phyloP scores from a whole-genome alignment of 2,329 filamentous ascomycete genomes.

The Bertia moriformis region DNA sequence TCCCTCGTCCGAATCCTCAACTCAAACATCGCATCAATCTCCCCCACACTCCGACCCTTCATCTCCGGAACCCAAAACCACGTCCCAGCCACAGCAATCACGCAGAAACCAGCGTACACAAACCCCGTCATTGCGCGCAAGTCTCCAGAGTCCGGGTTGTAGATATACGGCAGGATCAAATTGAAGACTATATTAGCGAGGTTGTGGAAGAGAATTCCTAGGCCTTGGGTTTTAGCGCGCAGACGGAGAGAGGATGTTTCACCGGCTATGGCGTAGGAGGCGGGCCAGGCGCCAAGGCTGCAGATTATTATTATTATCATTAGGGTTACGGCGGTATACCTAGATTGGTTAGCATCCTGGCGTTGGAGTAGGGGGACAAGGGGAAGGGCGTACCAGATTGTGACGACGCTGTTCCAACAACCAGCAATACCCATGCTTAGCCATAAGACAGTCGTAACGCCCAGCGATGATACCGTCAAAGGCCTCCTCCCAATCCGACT shows the following conservation, averaged over 20 bases:
- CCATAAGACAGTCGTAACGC: constrained; percentile 20
- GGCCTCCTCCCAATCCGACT: constrained; percentile 21
- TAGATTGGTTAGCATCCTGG: too few species aligned
- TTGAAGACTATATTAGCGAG: constrained; percentile 24
- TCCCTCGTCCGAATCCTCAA: constrained; percentile 10
- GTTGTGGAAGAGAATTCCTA: constrained; percentile 24
- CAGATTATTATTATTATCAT: constrained; percentile 26
- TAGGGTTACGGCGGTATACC: constrained; percentile 14
- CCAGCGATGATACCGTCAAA: constrained; percentile 19
- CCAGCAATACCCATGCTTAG: constrained; percentile 29
- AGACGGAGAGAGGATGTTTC: constrained; percentile 27
- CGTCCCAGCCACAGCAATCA: constrained; percentile 17
- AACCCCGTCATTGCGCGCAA: constrained; percentile 25
- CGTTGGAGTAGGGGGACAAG: background rate
- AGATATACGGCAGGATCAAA: constrained; percentile 33
- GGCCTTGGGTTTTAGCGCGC: constrained; percentile 24
- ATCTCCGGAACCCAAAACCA: constrained; percentile 37
- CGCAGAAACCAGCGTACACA: constrained; percentile 20
- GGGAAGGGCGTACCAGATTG: constrained; percentile 18
- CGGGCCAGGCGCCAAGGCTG: constrained; percentile 26
- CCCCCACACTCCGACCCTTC: constrained; percentile 26
- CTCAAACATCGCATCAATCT: constrained; percentile 28
- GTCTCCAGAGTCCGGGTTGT: constrained; percentile 22
- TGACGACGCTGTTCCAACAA: constrained; percentile 19
- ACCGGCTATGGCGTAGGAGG: constrained; percentile 22